Evolutionary conservation across 148 eudicot genomes (phyloP), one percentile per base, ranked within the genome.

Genomic region (Fallopia convolvulus): DNA sequence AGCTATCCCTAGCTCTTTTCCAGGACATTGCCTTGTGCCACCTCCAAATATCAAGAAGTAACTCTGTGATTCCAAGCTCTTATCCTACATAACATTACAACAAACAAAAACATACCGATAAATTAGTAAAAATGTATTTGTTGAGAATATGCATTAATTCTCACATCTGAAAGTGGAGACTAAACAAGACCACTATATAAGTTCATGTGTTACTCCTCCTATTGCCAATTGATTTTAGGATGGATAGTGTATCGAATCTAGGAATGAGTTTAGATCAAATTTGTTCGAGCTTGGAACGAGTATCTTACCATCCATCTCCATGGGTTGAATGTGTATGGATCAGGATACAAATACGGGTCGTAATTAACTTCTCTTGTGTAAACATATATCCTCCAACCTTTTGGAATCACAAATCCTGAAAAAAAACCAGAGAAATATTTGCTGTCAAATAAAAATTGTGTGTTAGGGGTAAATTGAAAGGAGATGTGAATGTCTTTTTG

Each of bases 361-460:
- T 93, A 96, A 78, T 96, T 96, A 13, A 91, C 84, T 81, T 96
- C 99, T 66, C 99, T 85, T 15, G 98, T 91, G 61, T 96, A 96
- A 4, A 93, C 98, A 82, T 96, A 96, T 72, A 96, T 96, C 81
- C 97, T 96, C 99, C 99, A 96, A n/a, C 98, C 99, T 80, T 93
- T 70, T 0, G 99, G 99, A 80, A 96, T 89, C 75, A 83, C 76
- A 77, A 77, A 96, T 53, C 99, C 99, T 96, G 92, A 47, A 84
- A 89, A 60, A 61, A 55, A 30, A 20, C 44, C 20, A 68, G 20
- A 68, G 46, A 39, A 68, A 68, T 32, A 68, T 17, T 63, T 63
- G 70, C 70, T 63, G 39, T 63, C 70, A 63, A 63, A 26, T 63
- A 63, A 63, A 63, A 14, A 11, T 26, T 63, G 70, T 32, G 70